Conservation (phyloP, 306 rosid species). For the Cicer bijugum region DNA sequence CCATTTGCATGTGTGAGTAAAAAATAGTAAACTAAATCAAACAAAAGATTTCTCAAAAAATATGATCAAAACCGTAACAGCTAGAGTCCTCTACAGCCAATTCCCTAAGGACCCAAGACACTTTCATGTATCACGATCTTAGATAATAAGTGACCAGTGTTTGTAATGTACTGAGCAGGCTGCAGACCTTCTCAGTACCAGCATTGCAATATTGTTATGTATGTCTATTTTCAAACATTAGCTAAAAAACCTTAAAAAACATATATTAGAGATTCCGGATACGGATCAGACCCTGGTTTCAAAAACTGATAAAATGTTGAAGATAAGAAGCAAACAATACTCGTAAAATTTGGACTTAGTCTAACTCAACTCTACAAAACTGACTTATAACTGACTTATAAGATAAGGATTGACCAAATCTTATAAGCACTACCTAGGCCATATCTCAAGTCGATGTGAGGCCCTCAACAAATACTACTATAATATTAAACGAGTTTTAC, state of each 20-base stretch:
- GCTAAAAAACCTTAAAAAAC: not conserved
- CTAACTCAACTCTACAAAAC: not conserved
- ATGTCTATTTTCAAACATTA: not conserved
- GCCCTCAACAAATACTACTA: not conserved
- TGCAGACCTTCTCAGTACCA: slow-evolving; percentile 6
- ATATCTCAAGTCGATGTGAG: not conserved
- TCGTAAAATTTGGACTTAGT: not conserved
- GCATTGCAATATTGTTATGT: not conserved
- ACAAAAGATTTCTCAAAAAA: not conserved
- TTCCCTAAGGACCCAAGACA: not conserved
- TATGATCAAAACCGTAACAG: not conserved
- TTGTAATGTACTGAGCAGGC: not conserved
- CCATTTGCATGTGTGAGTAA: not conserved
- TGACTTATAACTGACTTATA: not conserved
- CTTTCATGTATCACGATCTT: not conserved
- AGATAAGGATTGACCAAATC: not conserved
- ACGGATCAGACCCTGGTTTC: not conserved
- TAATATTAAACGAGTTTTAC: slow-evolving; percentile 23
- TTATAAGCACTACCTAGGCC: not conserved
- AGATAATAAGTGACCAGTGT: slow-evolving; percentile 21
- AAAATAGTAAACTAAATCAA: slow-evolving; percentile 25
- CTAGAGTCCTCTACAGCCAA: not conserved
- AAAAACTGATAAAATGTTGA: slow-evolving; percentile 9
- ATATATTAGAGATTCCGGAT: not conserved
- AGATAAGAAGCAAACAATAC: slow-evolving; percentile 4